Evolutionary conservation across 305 asterid species (phyloP).

Genomic region (Euphrasia arctica): DNA sequence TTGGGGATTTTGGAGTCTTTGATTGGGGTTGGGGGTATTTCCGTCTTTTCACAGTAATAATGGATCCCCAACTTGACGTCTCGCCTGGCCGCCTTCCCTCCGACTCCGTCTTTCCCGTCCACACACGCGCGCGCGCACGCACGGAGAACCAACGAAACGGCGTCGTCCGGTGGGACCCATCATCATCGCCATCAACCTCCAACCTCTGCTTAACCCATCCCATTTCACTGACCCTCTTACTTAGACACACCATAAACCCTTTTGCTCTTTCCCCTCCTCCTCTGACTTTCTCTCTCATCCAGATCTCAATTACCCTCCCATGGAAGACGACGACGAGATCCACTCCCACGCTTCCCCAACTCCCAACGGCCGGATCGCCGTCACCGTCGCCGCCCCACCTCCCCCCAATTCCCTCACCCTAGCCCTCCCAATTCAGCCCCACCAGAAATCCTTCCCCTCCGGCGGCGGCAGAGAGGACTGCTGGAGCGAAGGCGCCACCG

Average conservation of each 20-base stretch:
- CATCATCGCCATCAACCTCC: neutral
- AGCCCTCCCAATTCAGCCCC: slow-evolving; percentile 66
- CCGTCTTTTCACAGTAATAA: no score
- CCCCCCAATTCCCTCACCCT: slow-evolving; percentile 45
- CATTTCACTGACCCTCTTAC: slow-evolving; percentile 19
- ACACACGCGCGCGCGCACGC: neutral
- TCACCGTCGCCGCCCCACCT: slow-evolving; percentile 56
- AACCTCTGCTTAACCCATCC: slow-evolving; percentile 20
- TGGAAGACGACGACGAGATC: slow-evolving; percentile 83
- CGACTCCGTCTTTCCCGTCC: slow-evolving; percentile 2
- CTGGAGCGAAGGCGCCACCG: slow-evolving; percentile 95
- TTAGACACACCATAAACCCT: slow-evolving; percentile 32
- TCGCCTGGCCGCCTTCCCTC: slow-evolving; percentile 1
- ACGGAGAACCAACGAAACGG: neutral
- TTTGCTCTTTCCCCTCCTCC: neutral
- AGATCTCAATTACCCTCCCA: slow-evolving; percentile 25
- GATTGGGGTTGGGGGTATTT: no score
- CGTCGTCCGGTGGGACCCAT: slow-evolving; percentile 4
- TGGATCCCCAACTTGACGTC: no score
- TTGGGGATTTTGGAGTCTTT: no score
- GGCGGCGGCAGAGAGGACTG: slow-evolving; percentile 90
- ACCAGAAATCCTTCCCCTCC: slow-evolving; percentile 32
- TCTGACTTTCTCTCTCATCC: slow-evolving; percentile 13
- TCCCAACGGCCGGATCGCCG: slow-evolving; percentile 66
- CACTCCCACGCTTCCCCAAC: slow-evolving; percentile 48